phyloP scores from a whole-genome alignment of 805 yeast species.

The Kodamaea nitidulidarum region DNA sequence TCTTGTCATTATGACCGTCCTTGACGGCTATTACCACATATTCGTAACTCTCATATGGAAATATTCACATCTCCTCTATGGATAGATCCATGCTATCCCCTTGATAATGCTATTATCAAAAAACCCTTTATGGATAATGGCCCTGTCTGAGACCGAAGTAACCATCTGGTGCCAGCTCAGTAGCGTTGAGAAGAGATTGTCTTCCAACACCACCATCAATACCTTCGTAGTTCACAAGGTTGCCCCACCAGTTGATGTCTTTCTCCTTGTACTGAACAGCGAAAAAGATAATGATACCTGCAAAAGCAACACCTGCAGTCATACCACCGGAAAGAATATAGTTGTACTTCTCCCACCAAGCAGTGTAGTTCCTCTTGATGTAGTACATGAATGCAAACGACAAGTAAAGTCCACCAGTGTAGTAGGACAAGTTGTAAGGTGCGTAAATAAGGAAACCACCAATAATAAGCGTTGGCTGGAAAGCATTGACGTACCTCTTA shows the following conservation, averaged over 20 bases:
- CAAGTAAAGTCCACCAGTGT: constrained; percentile 26
- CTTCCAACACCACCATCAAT: constrained; percentile 24
- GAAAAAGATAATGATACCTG: constrained; percentile 33
- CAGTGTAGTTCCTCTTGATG: constrained; percentile 22
- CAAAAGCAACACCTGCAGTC: constrained; percentile 33
- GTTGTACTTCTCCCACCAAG: constrained; percentile 37
- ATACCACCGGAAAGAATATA: constrained; percentile 29
- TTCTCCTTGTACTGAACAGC: constrained; percentile 32
- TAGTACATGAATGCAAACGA: constrained; percentile 26
- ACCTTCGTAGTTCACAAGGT: constrained; percentile 27
- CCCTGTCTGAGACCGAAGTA: constrained; percentile 36
- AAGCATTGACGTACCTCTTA: constrained; percentile 20
- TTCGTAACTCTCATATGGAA: no score
- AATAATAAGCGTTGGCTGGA: constrained; percentile 33
- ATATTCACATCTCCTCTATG: no score
- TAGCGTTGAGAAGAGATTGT: constrained; percentile 13
- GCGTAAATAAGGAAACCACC: constrained; percentile 31
- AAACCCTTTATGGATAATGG: constrained; percentile 17
- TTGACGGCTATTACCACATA: no score
- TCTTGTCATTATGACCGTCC: no score
- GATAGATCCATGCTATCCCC: no score
- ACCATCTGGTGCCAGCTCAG: constrained; percentile 25
- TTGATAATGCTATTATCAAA: no score
- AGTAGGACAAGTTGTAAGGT: constrained; percentile 31
- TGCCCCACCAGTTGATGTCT: constrained; percentile 30